A percentile compares a stretch with the other conserved stretches of the same genome.
These are phyloP conservation scores for Lachancea lanzarotensis DNA, from an alignment of 805 yeast genomes.

Conservation along the genomic window DNA sequence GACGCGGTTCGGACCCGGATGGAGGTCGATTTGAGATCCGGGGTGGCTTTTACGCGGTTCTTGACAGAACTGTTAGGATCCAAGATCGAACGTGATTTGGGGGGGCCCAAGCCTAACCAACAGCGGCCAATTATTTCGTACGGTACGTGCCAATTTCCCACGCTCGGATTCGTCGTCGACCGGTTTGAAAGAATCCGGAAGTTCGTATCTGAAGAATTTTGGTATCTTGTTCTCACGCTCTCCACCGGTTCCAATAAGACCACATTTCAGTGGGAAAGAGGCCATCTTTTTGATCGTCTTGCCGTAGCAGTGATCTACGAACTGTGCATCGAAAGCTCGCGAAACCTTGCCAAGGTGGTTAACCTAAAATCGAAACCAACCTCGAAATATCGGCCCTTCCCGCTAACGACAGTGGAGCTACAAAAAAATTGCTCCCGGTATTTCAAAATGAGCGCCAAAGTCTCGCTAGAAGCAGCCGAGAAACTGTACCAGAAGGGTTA, in stretches of 20 bases:
- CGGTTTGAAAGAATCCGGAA: slow-evolving; percentile 67
- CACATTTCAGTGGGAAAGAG: slow-evolving; percentile 64
- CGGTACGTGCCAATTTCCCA: slow-evolving; percentile 95
- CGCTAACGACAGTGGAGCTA: slow-evolving; percentile 88
- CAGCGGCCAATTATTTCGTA: slow-evolving; percentile 47
- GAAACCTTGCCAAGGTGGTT: slow-evolving; percentile 45
- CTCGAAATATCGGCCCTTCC: slow-evolving; percentile 74
- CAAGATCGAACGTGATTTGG: slow-evolving; percentile 14
- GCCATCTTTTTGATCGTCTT: slow-evolving; percentile 65
- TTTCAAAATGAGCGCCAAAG: slow-evolving; percentile 74
- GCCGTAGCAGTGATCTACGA: slow-evolving; percentile 61
- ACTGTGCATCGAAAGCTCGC: slow-evolving; percentile 44
- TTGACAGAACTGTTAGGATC: slow-evolving; percentile 44
- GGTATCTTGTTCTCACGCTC: slow-evolving; percentile 58
- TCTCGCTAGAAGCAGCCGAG: slow-evolving; percentile 74
- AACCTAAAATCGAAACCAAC: slow-evolving; percentile 56
- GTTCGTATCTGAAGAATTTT: slow-evolving; percentile 73
- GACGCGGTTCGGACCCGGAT: slow-evolving; percentile 81
- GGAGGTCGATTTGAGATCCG: slow-evolving; percentile 85
- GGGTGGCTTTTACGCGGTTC: slow-evolving; percentile 80
- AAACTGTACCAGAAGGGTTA: slow-evolving; percentile 77
- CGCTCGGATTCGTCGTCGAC: slow-evolving; percentile 93
- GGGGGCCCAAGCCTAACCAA: slow-evolving; percentile 16
- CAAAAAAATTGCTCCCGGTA: slow-evolving; percentile 78
- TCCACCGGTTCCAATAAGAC: slow-evolving; percentile 36